phyloP scores from a whole-genome alignment of 805 yeast genomes.

The Candida broadrunensis region DNA sequence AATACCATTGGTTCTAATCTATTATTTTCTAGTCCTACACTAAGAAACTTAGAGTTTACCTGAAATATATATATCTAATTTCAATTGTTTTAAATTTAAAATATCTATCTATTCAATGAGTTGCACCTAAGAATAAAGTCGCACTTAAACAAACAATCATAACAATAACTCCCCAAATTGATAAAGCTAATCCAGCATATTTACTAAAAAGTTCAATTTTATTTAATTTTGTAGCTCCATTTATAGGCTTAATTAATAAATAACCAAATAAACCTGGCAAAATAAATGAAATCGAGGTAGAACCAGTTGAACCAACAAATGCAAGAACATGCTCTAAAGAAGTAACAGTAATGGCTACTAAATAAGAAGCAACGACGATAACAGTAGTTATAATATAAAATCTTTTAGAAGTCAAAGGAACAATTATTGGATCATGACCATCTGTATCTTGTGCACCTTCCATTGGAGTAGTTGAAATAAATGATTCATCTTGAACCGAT shows the following conservation, averaged over 20 bases:
- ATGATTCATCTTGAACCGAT: conserved; percentile 30
- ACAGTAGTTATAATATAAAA: conserved; percentile 49
- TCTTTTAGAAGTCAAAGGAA: conserved; percentile 44
- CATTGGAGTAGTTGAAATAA: conserved; percentile 43
- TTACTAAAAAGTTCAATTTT: conserved; percentile 29
- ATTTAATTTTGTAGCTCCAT: conserved; percentile 22
- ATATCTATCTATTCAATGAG: conserved; percentile 17
- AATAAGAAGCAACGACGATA: conserved; percentile 48
- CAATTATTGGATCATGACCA: conserved; percentile 46
- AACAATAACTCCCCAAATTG: conserved; percentile 53
- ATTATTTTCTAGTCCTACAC: not conserved
- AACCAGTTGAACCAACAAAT: conserved; percentile 80
- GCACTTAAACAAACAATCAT: conserved; percentile 55
- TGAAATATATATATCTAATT: not conserved
- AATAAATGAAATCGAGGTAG: conserved; percentile 74
- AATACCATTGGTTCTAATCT: not conserved
- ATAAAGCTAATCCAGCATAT: conserved; percentile 40
- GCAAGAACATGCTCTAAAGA: conserved; percentile 71
- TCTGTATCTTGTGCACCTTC: conserved; percentile 47
- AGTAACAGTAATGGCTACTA: conserved; percentile 54
- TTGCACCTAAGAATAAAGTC: conserved; percentile 42
- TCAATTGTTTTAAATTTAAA: no score
- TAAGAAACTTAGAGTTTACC: not conserved
- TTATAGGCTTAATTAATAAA: conserved; percentile 44
- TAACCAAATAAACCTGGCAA: conserved; percentile 77